Percentiles rank a stretch among this genome's conserved stretches.
These are phyloP conservation scores for Haematococcus sp. DNA, from an alignment of 139 green algal genomes.

Conservation along the genomic window DNA sequence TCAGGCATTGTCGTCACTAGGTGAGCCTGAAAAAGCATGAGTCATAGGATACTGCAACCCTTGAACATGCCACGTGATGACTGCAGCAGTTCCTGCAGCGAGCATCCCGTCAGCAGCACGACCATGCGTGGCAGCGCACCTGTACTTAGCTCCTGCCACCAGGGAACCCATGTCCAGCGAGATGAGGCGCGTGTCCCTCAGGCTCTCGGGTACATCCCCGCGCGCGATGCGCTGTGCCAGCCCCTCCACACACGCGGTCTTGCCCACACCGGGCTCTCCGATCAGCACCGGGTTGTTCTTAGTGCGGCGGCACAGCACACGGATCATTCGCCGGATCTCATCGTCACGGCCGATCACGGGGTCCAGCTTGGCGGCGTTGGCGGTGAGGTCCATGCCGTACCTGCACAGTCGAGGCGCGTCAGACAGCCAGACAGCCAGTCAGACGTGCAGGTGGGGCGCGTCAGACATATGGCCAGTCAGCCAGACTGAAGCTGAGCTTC, in stretches of 20 bases:
- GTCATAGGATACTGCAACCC: constrained; percentile 18
- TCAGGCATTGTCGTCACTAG: neutral
- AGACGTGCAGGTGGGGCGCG: too few relatives aligned
- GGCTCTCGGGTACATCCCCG: constrained; percentile 78
- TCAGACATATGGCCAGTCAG: too few relatives aligned
- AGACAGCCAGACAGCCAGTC: too few relatives aligned
- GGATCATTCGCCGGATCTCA: constrained; percentile 82
- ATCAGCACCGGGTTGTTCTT: constrained; percentile 99
- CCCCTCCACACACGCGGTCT: constrained; percentile 85
- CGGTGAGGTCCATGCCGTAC: constrained; percentile 92
- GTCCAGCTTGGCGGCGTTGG: constrained; percentile 85
- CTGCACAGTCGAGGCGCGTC: too few relatives aligned
- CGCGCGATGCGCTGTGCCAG: constrained; percentile 87
- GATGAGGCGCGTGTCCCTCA: constrained; percentile 70
- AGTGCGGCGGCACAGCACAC: constrained; percentile 85
- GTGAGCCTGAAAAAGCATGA: neutral
- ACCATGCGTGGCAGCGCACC: neutral
- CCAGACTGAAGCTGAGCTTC: too few relatives aligned
- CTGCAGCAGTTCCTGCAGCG: too few relatives aligned
- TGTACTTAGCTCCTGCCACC: constrained; percentile 77
- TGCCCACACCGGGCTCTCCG: constrained; percentile 75
- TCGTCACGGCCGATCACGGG: constrained; percentile 86
- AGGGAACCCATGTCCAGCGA: constrained; percentile 90
- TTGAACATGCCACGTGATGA: constrained; percentile 82
- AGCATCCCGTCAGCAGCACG: too few relatives aligned